Evolutionary conservation across 495 filamentous ascomycete species (phyloP), one percentile per base, ranked within the genome.

Genomic region (Penicillium soppii): DNA sequence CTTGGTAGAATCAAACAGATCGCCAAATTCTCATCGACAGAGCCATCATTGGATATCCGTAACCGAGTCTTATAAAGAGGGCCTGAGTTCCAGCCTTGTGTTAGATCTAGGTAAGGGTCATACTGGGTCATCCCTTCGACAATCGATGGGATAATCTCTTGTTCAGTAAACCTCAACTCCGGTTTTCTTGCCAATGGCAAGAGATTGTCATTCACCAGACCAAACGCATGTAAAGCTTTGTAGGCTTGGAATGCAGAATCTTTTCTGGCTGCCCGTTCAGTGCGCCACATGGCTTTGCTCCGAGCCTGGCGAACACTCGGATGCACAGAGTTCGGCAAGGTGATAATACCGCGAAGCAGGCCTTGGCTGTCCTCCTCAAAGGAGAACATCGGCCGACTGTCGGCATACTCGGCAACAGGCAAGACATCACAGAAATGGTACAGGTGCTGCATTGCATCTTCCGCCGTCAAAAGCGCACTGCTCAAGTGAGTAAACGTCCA

Each of bases 221-320:
- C 85, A 33, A 80, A 84, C 27, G 81, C 50, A 59, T 91, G 83
- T 0, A 98, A 75, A 2, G 76, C 77, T 21, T 78, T 67, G 60
- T 92, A 96, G 10, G 91, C 89, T 58, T 90, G 79, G 45, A 96
- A 94, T 0, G 91, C 89, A 2, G 89, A 86, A 61, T 97, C 94
- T 54, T 86, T 88, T 54, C 74, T 82, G 5, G 94, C 92, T 43
- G 77, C 84, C 32, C 77, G 82, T 63, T 96, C 90, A 1, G 86
- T 87, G 5, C 52, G 62, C 90, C 91, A 97, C 39, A 63, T 51
- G 4, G 54, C 51, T 5, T 59, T 62, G 32, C 89, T 82, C 25
- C 68, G 54, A 2, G 78, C 68, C 22, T 60, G 64, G 7, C 91
- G 82, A n/a, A 90, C 70, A 3, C 78, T 58, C 0, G 80, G 72